Base-by-base conservation (phyloP, 2,329 filamentous ascomycete species). In the Curvularia sp. region DNA sequence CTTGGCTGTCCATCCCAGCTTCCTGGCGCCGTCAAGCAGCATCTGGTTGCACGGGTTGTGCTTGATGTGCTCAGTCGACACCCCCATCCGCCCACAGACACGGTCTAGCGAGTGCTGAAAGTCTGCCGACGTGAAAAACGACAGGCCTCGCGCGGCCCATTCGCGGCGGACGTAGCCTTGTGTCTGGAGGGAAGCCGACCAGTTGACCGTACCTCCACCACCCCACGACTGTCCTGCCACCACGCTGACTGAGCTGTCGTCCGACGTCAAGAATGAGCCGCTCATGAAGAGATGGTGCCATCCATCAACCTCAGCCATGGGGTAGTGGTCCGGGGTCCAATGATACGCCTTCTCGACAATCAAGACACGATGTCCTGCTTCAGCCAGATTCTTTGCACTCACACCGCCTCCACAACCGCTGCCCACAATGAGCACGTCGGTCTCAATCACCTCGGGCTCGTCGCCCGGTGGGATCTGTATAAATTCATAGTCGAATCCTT, bases 141-240 rank as follows among this genome's bases (percentile, higher is more conserved):
- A 83, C 23, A 97, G 80, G 0, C 88, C 87, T 47, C 81, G 77
- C 49, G 85, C 80, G 0, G 91, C 88, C 93, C 94, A 97, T 77
- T 97, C 92, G 65, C 86, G 81, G 3, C 93, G 86, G 1, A 97
- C 91, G 63, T 83, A 90, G 25, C 85, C 87, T 71, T 94, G 91
- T 0, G 91, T 90, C 65, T 88, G 85, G 15, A 88, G 72, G 3
- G 82, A 83, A 5, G 86, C 86, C 23, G 81, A 90, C 93, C 93
- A 97, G 77, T 97, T 97, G 67, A 97, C 78, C 0, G 91, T 92
- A 5, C 93, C 93, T 54, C 93, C 93, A 41, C 93, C 93, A 28
- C 93, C 93, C 86, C 90, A 96, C 30, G 86, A 86, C 55, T 86
- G 85, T 1, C 91, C 93, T 0, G 89, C 86, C 2, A 91, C 74